Evolutionary conservation across 306 rosid species (phyloP), one percentile per base, ranked within the genome.

Genomic region (Prunus davidiana): DNA sequence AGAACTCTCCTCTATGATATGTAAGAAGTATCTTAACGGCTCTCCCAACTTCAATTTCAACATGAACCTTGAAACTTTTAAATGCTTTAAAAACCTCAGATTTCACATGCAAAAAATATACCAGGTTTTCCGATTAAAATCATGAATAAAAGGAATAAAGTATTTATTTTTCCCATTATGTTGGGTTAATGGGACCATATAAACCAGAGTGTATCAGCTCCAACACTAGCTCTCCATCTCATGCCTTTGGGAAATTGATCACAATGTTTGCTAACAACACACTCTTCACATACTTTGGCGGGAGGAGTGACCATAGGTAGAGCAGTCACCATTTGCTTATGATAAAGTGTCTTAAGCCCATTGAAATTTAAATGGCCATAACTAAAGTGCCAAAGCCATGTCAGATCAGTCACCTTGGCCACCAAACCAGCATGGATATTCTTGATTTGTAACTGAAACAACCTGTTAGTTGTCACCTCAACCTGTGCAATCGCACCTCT

Each of bases 311-410:
- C 14, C 15, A 3, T 2, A 47, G 0, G 56, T n/a, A 73, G 58
- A 52, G 50, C 10, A 3, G 2, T 51, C 8, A 70, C 47, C 62
- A 71, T 52, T 0, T 71, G 15, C 15, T 47, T 50, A 18, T 71
- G 27, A 27, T 51, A 68, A 2, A 43, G 41, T 46, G 51, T 47
- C n/a, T 47, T 46, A 12, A 68, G 47, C 16, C 51, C 51, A 43
- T 34, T 24, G n/a, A 30, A 51, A 27, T 30, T 51, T 52, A 71
- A 12, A 50, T 52, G 62, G 5, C 75, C 45, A 71, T 28, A 51
- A 18, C 24, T 3, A 71, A 69, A 69, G 24, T 69, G 73, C 38
- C 73, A 69, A 4, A 11, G 32, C 34, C 58, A 69, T 69, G 60
- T 45, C 0, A 20, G 30, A 49, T 24, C 20, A 12, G 5, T 22